Base-by-base conservation (phyloP, 331 rosid species). In the Pyracantha coccinea region DNA sequence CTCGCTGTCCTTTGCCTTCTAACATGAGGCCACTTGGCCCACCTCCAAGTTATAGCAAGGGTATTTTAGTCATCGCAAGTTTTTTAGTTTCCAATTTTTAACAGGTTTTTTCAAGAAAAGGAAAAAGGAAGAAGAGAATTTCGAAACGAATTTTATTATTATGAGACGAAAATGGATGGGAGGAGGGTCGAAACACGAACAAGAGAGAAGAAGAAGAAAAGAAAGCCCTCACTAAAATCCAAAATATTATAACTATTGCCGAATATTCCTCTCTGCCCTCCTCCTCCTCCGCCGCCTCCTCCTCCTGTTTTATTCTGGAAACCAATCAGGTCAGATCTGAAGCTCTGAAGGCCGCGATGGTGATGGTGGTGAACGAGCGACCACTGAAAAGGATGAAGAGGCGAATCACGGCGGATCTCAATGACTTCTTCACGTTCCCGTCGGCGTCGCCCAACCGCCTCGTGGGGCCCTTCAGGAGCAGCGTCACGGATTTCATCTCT, bases 321-420 rank as follows among this genome's bases (percentile, higher is more conserved):
- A 53, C n/a, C 23, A 19, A 7, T 1, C 58, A 53, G 58, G 50
- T 11, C 1, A 41, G 50, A 41, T 41, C 50, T 3, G 50, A 41
- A 41, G 50, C 50, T 54, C 63, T 5, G 14, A 25, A 21, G 64
- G 31, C 16, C 31, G 64, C 25, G 35, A 69, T 57, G 52, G 75
- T 35, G 74, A 92, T 95, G 99, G 97, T 90, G 66, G 93, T 89
- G 38, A 90, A 59, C 77, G 92, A 89, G 57, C 90, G 93, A 66
- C 88, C 97, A 8, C 47, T 86, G 75, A 95, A 92, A 82, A 87
- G 96, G 75, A 88, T 89, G 93, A 92, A 92, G 91, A 85, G 90
- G 77, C 87, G 97, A 67, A 90, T 88, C 80, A 89, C 96, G 21
- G 97, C 96, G 1, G 99, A 95, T 80, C 87, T 82, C 78, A 79